These are phyloP conservation scores for Fonsecaea erecta DNA, from an alignment of 2,329 filamentous ascomycete genomes.

Conservation along the genomic window DNA sequence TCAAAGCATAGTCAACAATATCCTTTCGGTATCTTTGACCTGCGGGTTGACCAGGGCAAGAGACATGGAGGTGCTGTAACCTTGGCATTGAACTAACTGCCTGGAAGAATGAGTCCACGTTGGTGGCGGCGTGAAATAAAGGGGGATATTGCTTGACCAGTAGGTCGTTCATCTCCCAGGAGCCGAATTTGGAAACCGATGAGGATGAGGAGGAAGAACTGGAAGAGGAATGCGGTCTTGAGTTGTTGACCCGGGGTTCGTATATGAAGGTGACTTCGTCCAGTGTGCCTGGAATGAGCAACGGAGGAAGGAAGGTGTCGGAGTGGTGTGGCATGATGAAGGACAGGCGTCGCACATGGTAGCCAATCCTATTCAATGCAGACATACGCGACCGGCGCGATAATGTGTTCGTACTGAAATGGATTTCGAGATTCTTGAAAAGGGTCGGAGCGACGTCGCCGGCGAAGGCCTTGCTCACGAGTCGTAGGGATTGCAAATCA, in stretches of 20 bases:
- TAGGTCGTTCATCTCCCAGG: slow-evolving; percentile 76
- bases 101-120: slow-evolving; percentile 80
- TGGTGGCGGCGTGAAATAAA: slow-evolving; percentile 85
- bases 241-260: slow-evolving; percentile 69
- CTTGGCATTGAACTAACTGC: slow-evolving; percentile 71
- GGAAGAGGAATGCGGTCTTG: slow-evolving; percentile 61
- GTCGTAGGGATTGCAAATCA: slow-evolving; percentile 44
- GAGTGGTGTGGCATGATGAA: slow-evolving; percentile 77
- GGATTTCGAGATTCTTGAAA: slow-evolving; percentile 52
- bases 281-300: slow-evolving; percentile 76
- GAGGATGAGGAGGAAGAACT: slow-evolving; percentile 41
- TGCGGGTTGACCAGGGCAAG: slow-evolving; percentile 73
- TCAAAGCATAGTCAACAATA: slow-evolving; percentile 85
- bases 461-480: slow-evolving; percentile 45
- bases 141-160: slow-evolving; percentile 86
- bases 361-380: slow-evolving; percentile 76
- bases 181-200: slow-evolving; percentile 75
- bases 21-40: slow-evolving; percentile 73
- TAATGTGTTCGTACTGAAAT: slow-evolving; percentile 68
- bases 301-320: slow-evolving; percentile 82
- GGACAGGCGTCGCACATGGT: slow-evolving; percentile 75
- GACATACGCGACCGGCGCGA: slow-evolving; percentile 73
- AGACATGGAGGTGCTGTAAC: slow-evolving; percentile 74
- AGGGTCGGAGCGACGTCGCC: slow-evolving; percentile 43
- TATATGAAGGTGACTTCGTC: slow-evolving; percentile 81